A percentile compares a stretch with the other conserved stretches of the same genome.
Conservation (phyloP, 805 yeast species). For the Ogataea trehalophila region DNA sequence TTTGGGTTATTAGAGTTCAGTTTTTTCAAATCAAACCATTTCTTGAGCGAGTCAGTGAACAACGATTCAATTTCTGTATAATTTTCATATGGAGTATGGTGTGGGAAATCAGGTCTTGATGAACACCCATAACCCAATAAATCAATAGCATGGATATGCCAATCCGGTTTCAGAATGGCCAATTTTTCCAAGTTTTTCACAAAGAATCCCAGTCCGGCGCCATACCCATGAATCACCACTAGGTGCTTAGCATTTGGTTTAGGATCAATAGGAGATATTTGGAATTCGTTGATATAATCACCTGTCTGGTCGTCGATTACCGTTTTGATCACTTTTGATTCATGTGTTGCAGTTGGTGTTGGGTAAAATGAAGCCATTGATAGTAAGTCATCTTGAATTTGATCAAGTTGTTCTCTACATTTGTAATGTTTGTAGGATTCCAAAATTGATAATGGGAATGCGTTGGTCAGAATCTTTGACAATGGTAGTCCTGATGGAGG, state of each 20-base stretch:
- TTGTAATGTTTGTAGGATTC: slow-evolving; percentile 53
- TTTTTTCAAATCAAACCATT: slow-evolving; percentile 51
- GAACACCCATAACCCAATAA: slow-evolving; percentile 88
- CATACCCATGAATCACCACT: slow-evolving; percentile 87
- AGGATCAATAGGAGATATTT: slow-evolving; percentile 38
- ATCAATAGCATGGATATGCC: slow-evolving; percentile 84
- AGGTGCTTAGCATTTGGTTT: slow-evolving; percentile 37
- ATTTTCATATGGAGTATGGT: slow-evolving; percentile 31
- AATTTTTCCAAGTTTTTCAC: slow-evolving; percentile 56
- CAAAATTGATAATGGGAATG: slow-evolving; percentile 52
- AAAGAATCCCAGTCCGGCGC: slow-evolving; percentile 84
- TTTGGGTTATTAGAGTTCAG: slow-evolving; percentile 29
- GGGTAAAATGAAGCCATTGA: slow-evolving; percentile 54
- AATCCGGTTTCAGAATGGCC: slow-evolving; percentile 34
- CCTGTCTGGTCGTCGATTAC: slow-evolving; percentile 43
- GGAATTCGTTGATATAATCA: slow-evolving; percentile 72
- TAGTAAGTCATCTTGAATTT: slow-evolving; percentile 42
- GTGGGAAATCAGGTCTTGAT: slow-evolving; percentile 67
- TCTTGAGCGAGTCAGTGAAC: slow-evolving; percentile 59
- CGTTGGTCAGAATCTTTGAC: slow-evolving; percentile 43
- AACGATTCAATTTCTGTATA: slow-evolving; percentile 51
- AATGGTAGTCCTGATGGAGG: slow-evolving; percentile 68
- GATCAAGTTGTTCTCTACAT: slow-evolving; percentile 22
- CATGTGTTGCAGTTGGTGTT: slow-evolving; percentile 42
- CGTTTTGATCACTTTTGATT: slow-evolving; percentile 47